A percentile compares a stretch with the other conserved stretches of the same genome.
phyloP scores from a whole-genome alignment of 805 yeast species.

The Candida incommunis region DNA sequence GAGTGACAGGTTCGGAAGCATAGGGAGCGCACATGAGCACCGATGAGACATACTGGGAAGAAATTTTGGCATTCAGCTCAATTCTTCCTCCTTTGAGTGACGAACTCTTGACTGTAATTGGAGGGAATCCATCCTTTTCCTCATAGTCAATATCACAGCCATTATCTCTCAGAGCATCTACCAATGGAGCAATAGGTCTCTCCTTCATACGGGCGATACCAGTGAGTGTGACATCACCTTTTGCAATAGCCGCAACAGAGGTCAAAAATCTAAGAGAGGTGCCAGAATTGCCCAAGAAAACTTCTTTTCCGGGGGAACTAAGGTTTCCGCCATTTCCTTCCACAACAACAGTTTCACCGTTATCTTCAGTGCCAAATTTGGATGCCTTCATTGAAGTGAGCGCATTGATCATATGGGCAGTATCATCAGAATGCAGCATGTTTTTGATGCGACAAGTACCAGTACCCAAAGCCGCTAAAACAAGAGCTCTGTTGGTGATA shows the following conservation, averaged over 20 bases:
- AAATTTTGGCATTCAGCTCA: constrained; percentile 88
- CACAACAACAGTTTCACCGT: constrained; percentile 74
- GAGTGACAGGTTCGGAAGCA: constrained; percentile 75
- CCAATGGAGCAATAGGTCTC: constrained; percentile 92
- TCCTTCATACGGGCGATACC: constrained; percentile 97
- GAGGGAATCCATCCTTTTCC: constrained; percentile 71
- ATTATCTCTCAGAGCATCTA: constrained; percentile 72
- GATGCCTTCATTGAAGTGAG: constrained; percentile 72
- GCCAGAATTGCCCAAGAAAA: constrained; percentile 94
- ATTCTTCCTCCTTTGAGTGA: constrained; percentile 73
- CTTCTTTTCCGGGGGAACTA: constrained; percentile 44
- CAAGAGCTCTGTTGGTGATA: constrained; percentile 86
- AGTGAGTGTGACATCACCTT: constrained; percentile 51
- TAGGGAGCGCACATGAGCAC: constrained; percentile 96
- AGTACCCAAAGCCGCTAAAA: constrained; percentile 80
- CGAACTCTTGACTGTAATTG: constrained; percentile 20
- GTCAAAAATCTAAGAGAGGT: constrained; percentile 94
- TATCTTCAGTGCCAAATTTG: constrained; percentile 63
- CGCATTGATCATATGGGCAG: constrained; percentile 87
- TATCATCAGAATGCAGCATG: constrained; percentile 89
- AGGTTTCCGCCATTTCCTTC: constrained; percentile 73
- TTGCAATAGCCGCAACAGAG: constrained; percentile 77
- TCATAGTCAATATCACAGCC: constrained; percentile 65
- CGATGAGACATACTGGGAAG: constrained; percentile 95
- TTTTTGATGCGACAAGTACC: constrained; percentile 78